Base-by-base conservation (phyloP, 225 moss, liverwort and hornwort genomes). In the Sphagnum contortum region DNA sequence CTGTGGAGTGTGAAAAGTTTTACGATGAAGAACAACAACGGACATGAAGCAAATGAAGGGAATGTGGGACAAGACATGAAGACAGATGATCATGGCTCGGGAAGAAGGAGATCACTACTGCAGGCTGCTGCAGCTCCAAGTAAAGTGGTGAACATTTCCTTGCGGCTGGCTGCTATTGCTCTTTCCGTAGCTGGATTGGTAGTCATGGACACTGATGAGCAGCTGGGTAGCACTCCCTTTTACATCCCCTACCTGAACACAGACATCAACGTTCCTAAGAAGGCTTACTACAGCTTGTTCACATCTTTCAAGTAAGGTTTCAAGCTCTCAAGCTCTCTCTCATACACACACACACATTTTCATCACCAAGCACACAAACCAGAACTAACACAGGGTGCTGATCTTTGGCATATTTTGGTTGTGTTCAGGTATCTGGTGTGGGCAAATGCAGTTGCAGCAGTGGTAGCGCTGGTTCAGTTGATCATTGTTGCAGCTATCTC, bases 361-460 rank as follows among this genome's bases (percentile, higher is more conserved):
- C 61, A 44, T 3, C 11, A 6, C 44, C 9, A 60, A 9, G 45
- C 60, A 9, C 14, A 45, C 60, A 45, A 10, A 61, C 7, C 46
- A 6, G 12, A 29, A 44, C 62, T 9, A 9, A 2, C 47, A 10
- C 7, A 46, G 6, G 46, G 45, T 62, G 44, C 47, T 7, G 62
- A 62, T 11, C 45, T 10, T 48, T 12, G 47, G 12, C 57, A 57
- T 7, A 12, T 12, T 7, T 56, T 45, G 45, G 50, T 52, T 52
- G 7, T 48, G 55, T 53, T 12, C 1, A 66, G 66, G 47, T 66
- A 45, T 47, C 57, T 66, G 45, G 66, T 66, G 10, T 66, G 66
- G 66, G 66, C 66, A 44, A 66, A 66, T 57, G 66, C 56, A 57
- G 14, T 66, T 9, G 66, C 57, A 66, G 66, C 66, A 57, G 57